Conservation (phyloP, 176 grass and related monocot species). For the Cocos nucifera region DNA sequence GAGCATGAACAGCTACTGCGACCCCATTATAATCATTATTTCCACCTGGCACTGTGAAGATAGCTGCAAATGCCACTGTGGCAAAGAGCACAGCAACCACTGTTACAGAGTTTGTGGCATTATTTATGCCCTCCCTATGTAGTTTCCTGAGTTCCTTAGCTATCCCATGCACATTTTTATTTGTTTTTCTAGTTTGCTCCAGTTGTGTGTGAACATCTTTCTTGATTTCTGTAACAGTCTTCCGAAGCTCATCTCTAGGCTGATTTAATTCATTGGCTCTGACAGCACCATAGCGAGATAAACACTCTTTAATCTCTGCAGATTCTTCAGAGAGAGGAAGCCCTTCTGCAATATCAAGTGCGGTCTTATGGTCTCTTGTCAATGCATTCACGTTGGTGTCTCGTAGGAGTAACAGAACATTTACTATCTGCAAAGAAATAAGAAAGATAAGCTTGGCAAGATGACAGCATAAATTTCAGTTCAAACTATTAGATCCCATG, state of each 20-base stretch:
- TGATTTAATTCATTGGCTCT: constrained; percentile 18
- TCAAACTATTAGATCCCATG: too few relatives aligned
- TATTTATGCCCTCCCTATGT: constrained; percentile 9
- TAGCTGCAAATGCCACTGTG: constrained; percentile 9
- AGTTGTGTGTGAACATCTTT: constrained; percentile 16
- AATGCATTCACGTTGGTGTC: constrained; percentile 14
- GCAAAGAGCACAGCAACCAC: constrained; percentile 14
- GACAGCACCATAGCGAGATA: constrained; percentile 7
- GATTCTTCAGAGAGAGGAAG: constrained; percentile 15
- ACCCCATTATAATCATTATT: background rate
- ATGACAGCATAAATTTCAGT: too few relatives aligned
- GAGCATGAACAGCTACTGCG: background rate
- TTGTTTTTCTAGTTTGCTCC: constrained; percentile 19
- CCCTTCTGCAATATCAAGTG: constrained; percentile 12
- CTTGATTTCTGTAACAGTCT: constrained; percentile 15
- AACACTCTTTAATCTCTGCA: constrained; percentile 1
- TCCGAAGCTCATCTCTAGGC: constrained; percentile 9
- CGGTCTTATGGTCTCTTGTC: constrained; percentile 17
- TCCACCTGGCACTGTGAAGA: constrained; percentile 15
- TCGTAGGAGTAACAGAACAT: constrained; percentile 5
- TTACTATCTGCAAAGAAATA: constrained; percentile 9
- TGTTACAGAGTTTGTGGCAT: constrained; percentile 14
- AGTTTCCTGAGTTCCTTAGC: constrained; percentile 9
- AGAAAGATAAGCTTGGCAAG: background rate
- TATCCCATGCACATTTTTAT: constrained; percentile 20